Conservation (phyloP, 306 rosid species). For the Medicago truncatula region DNA sequence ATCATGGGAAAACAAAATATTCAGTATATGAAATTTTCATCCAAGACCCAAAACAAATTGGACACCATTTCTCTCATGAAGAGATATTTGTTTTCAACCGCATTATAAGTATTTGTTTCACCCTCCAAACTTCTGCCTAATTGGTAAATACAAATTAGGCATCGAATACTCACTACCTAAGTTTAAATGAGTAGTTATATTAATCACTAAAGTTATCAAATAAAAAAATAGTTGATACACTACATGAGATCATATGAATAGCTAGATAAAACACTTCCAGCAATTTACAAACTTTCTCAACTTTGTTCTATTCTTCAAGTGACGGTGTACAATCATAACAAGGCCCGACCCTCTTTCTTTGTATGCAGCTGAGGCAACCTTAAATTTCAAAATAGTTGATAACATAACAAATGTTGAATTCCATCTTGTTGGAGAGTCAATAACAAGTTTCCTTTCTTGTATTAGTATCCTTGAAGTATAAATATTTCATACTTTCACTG, state of each 20-base stretch:
- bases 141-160: no score
- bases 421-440: not conserved
- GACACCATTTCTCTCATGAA: no score
- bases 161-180: no score
- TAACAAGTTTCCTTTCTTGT: not conserved
- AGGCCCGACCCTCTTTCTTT: not conserved
- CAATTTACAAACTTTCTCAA: slow-evolving; percentile 3
- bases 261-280: not conserved
- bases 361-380: not conserved
- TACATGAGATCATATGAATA: not conserved
- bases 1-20: not conserved
- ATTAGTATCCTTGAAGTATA: not conserved
- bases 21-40: no score
- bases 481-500: no score
- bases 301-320: slow-evolving; percentile 5
- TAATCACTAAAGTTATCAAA: no score
- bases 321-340: no score
- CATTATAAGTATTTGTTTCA: no score
- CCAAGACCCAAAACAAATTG: not conserved
- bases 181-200: no score
- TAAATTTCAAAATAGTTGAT: not conserved
- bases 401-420: not conserved
- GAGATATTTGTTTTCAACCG: no score
- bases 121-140: no score
- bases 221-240: no score